Conservation (phyloP, 768 basidiomycete species). For the Trametes villosa region DNA sequence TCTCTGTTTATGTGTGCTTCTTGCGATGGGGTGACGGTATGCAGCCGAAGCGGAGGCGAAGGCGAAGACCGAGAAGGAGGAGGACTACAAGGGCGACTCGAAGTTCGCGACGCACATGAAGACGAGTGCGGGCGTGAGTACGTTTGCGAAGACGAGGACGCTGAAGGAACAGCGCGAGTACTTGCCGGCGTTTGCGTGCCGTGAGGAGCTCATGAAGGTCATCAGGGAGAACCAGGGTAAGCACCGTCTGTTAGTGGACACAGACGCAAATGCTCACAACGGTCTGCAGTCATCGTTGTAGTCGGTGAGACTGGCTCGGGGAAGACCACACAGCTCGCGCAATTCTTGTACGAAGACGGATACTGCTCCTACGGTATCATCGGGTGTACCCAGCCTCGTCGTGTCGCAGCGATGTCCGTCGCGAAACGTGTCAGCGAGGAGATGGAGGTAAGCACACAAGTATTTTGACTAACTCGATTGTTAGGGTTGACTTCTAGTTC, state of each 20-base stretch:
- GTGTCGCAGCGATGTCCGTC: constrained; percentile 99
- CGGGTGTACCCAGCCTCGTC: constrained; percentile 97
- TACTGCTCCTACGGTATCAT: constrained; percentile 89
- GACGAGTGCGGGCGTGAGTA: constrained; percentile 72
- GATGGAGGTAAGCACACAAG: constrained; percentile 75
- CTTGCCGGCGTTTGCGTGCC: constrained; percentile 95
- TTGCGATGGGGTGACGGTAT: constrained; percentile 10
- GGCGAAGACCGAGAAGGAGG: constrained; percentile 55
- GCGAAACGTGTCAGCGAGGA: constrained; percentile 99
- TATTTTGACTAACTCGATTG: too few species aligned
- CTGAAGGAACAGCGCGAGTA: constrained; percentile 96
- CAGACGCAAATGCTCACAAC: neutral
- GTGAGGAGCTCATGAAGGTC: constrained; percentile 87
- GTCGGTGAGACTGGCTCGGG: constrained; percentile 99
- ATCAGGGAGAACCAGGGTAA: constrained; percentile 95
- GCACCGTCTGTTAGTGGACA: neutral
- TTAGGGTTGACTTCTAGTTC: neutral
- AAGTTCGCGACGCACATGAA: constrained; percentile 98
- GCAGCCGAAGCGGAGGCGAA: constrained; percentile 55
- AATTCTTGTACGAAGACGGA: constrained; percentile 97
- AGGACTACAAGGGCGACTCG: constrained; percentile 89
- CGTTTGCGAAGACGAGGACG: constrained; percentile 80
- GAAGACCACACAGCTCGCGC: constrained; percentile 95
- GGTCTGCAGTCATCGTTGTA: constrained; percentile 77
- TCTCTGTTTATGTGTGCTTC: constrained; percentile 36